Evolutionary conservation across 2,329 filamentous ascomycete genomes (phyloP), one percentile per base, ranked within the genome.

Genomic region (Aspergillus terreus): DNA sequence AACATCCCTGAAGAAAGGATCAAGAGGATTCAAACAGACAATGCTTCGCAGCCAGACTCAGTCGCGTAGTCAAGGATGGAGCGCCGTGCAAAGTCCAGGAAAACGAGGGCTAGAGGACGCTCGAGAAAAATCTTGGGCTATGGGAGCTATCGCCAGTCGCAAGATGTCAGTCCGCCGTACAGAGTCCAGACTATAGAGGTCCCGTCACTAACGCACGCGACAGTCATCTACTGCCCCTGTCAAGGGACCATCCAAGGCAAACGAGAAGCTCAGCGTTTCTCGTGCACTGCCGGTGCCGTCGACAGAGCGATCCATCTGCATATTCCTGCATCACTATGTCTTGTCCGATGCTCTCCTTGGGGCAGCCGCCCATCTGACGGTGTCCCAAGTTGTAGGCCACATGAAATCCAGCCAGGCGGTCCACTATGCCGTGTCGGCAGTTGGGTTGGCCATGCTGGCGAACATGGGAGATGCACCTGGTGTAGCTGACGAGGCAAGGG

Each of bases 281-380:
- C 19, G 19, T 21, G 40, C 40, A 7, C 40, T 21, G 40, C 14
- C 40, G 2, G 40, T 42, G 6, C 19, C 40, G 6, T 47, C 19
- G 3, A 41, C 44, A 14, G 50, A 44, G 6, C 32, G 41, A 32
- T 52, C 50, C 1, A 44, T 52, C 17, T 44, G 50, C 10, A 40
- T 52, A 6, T 52, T 48, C 33, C 42, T 52, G 14, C 50, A 48
- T 3, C 38, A 52, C 12, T 52, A 49, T 21, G 50, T 46, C 12
- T 33, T 48, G 12, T 46, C 44, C 23, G 50, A 52, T 35, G 12
- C 33, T 1, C 4, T n/a, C 2, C 33, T 19, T 14, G 25, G 30
- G 4, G 15, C 23, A 23, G 23, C 17, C 10, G 46, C 45, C 23
- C 44, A 52, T 45, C 17, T 52, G 9, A 52, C 14, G 4, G 15